phyloP scores from a whole-genome alignment of 169 alveolate species.

The Plasmodium relictum region DNA sequence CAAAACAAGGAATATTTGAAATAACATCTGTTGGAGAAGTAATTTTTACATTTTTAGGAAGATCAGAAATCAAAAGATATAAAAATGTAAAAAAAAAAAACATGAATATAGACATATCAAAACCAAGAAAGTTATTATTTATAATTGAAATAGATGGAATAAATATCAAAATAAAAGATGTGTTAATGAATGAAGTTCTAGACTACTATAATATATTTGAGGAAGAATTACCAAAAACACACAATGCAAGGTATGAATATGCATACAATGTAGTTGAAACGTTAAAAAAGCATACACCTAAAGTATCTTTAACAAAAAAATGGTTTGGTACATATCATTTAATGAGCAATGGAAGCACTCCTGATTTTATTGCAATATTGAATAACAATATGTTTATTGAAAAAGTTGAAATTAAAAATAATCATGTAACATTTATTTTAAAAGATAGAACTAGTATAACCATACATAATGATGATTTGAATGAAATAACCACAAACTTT shows the following conservation, averaged over 20 bases:
- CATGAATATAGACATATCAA: constrained; percentile 52
- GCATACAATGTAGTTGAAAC: constrained; percentile 75
- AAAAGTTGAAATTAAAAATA: constrained; percentile 62
- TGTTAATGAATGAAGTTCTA: constrained; percentile 21
- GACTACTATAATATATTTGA: constrained; percentile 64
- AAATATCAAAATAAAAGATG: constrained; percentile 56
- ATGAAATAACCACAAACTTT: constrained; percentile 57
- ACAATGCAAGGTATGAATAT: constrained; percentile 66
- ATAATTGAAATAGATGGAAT: constrained; percentile 65
- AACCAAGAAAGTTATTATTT: constrained; percentile 69
- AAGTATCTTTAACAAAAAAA: constrained; percentile 60
- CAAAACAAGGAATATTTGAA: constrained; percentile 75
- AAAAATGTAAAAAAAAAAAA: constrained; percentile 58
- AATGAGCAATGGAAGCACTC: constrained; percentile 76
- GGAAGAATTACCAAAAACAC: constrained; percentile 72
- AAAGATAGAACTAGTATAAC: constrained; percentile 59
- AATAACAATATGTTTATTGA: constrained; percentile 54
- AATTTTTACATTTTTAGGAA: constrained; percentile 65
- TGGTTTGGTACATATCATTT: constrained; percentile 67
- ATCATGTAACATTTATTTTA: constrained; percentile 41
- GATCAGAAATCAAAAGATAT: constrained; percentile 73
- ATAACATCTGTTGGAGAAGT: constrained; percentile 58
- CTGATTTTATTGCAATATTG: constrained; percentile 64
- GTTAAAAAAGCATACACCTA: constrained; percentile 71
- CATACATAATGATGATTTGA: constrained; percentile 57